Conservation (phyloP, 1,284 basidiomycete genomes). For the Trichosporon inkin region DNA sequence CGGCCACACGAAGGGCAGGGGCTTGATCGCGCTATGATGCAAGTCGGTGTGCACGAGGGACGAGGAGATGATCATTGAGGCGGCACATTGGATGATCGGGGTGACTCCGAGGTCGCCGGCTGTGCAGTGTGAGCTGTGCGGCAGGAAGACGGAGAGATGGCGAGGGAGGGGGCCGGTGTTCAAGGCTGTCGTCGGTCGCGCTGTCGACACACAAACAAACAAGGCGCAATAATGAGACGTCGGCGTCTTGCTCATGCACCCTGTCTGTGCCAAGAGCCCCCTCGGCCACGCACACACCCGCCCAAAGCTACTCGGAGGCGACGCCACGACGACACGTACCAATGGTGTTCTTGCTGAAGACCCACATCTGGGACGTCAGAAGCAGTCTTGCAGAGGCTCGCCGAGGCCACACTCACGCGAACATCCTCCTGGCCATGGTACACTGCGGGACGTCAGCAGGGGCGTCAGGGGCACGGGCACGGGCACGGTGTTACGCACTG, state of each 20-base stretch:
- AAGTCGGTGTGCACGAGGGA: constrained; percentile 51
- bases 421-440: constrained; percentile 38
- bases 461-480: background rate
- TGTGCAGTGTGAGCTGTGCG: background rate
- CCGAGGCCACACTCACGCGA: background rate
- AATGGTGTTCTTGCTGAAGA: constrained; percentile 45
- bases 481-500: constrained; percentile 38
- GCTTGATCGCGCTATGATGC: constrained; percentile 42
- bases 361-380: constrained; percentile 44
- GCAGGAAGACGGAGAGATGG: background rate
- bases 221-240: too few species aligned
- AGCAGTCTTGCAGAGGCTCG: background rate
- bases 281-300: too few species aligned
- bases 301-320: too few species aligned
- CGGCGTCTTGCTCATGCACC: too few species aligned
- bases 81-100: constrained; percentile 46
- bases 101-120: constrained; percentile 51
- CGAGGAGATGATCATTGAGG: constrained; percentile 49
- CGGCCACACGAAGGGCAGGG: constrained; percentile 49
- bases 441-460: constrained; percentile 29
- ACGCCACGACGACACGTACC: background rate
- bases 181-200: too few species aligned
- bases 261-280: too few species aligned
- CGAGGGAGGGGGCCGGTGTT: too few species aligned
- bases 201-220: too few species aligned